Evolutionary conservation across 176 grass and related monocot species (phyloP).

Genomic region (Hsuehochloa calcarea): DNA sequence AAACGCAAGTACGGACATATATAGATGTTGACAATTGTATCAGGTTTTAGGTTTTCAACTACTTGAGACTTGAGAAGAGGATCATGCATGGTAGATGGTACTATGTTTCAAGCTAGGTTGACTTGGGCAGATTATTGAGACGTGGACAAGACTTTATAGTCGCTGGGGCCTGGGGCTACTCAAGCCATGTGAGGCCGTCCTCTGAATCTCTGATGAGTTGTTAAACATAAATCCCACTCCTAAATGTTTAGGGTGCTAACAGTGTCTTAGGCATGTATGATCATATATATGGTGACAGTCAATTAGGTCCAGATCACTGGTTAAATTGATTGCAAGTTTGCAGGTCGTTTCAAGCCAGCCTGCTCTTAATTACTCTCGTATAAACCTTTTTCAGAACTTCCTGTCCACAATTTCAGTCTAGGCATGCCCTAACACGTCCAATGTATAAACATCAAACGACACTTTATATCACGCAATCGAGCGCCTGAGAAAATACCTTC

Average conservation of each 20-base stretch:
- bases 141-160: conserved; percentile 15
- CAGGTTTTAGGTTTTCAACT: neutral
- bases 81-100: neutral
- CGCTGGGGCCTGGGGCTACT: neutral
- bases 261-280: neutral
- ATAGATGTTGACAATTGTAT: neutral
- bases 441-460: neutral
- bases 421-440: neutral
- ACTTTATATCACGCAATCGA: neutral
- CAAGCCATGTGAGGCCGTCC: neutral
- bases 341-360: neutral
- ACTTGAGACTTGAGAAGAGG: neutral
- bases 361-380: neutral
- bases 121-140: conserved; percentile 37
- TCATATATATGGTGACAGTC: neutral
- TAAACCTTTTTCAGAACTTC: too few relatives aligned
- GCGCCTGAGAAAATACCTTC: neutral
- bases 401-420: neutral
- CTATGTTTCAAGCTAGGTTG: conserved; percentile 25
- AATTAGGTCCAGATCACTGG: neutral
- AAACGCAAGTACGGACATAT: neutral
- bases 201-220: neutral
- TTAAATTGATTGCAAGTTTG: neutral
- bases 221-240: neutral
- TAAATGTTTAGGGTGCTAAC: neutral